Conservation (phyloP, 805 yeast species). For the Lipomyces yamadae region DNA sequence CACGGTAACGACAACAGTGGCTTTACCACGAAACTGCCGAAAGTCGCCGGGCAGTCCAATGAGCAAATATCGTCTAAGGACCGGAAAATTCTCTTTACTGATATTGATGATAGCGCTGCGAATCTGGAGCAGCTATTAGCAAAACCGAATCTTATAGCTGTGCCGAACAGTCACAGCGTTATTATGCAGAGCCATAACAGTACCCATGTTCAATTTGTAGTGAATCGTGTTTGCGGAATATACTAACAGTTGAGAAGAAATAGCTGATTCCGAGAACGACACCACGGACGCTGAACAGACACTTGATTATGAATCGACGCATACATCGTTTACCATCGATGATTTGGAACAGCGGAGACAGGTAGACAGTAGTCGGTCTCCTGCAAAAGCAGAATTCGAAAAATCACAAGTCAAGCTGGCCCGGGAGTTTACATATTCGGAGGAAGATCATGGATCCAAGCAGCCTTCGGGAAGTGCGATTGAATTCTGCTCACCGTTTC, state of each 20-base stretch:
- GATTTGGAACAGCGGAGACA: constrained; percentile 1
- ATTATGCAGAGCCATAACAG: not conserved
- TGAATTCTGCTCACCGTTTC: not conserved
- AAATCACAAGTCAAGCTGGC: not conserved
- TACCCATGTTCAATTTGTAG: not conserved
- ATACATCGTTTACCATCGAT: constrained; percentile 6
- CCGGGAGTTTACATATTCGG: not conserved
- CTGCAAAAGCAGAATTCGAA: not conserved
- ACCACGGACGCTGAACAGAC: not conserved
- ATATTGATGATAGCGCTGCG: not conserved
- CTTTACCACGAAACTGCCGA: not conserved
- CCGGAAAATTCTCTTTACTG: not conserved
- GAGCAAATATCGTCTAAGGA: not conserved
- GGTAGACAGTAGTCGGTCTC: not conserved
- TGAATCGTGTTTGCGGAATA: not conserved
- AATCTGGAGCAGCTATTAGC: not conserved
- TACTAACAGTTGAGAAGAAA: not conserved
- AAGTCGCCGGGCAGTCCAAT: not conserved
- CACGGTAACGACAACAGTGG: not conserved
- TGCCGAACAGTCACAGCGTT: not conserved
- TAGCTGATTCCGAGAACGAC: not conserved
- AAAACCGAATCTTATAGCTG: not conserved
- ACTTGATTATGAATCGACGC: not conserved
- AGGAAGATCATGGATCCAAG: not conserved
- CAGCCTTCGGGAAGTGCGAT: not conserved